These are phyloP conservation scores for Rosa persica DNA, from an alignment of 306 rosid genomes.

Conservation along the genomic window DNA sequence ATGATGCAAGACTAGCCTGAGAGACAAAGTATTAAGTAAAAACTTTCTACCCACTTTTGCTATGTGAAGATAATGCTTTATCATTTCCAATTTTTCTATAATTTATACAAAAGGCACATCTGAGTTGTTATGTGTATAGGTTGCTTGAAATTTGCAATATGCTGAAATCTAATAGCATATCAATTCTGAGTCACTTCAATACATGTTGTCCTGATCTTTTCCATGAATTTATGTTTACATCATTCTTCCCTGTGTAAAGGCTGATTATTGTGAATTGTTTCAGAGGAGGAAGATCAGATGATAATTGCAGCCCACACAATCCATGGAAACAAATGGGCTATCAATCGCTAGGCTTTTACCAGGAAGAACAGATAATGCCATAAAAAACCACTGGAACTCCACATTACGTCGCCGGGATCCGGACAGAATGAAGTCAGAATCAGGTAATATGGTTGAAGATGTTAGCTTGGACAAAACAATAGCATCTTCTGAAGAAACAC, in stretches of 20 bases:
- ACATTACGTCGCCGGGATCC: conserved; percentile 71
- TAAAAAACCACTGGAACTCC: conserved; percentile 95
- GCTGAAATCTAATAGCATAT: not conserved
- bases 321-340: conserved; percentile 95
- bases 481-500: conserved; percentile 89
- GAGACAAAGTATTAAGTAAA: not conserved
- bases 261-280: conserved; percentile 32
- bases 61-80: not conserved
- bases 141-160: not conserved
- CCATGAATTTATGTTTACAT: conserved; percentile 6
- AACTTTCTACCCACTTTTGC: not conserved
- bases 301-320: conserved; percentile 87
- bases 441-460: conserved; percentile 53
- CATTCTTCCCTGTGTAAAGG: conserved; percentile 18
- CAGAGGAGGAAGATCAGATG: conserved; percentile 89
- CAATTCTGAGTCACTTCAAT: not conserved
- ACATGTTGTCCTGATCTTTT: not conserved
- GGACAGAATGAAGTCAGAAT: conserved; percentile 57
- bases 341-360: conserved; percentile 76
- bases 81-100: not conserved
- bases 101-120: not conserved
- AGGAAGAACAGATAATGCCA: conserved; percentile 91
- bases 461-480: conserved; percentile 73
- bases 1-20: not conserved
- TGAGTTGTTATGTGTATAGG: not conserved